These are phyloP conservation scores for Fomitopsis schrenkii DNA, from an alignment of 1,284 basidiomycete genomes.

Conservation along the genomic window DNA sequence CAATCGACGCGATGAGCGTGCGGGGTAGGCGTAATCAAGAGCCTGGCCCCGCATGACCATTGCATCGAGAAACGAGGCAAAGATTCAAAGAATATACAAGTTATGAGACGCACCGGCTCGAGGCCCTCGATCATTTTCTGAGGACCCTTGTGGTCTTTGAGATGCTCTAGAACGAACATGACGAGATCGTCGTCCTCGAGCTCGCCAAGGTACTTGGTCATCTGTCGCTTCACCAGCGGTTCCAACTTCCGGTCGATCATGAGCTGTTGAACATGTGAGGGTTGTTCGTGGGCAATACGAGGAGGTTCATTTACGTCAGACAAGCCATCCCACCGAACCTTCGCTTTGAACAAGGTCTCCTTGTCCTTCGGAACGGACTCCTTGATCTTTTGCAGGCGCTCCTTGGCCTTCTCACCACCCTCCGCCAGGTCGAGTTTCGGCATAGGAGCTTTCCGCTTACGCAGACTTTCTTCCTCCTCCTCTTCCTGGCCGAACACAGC, in stretches of 20 bases:
- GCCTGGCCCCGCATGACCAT: neutral
- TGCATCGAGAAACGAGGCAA: neutral
- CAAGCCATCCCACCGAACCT: constrained; percentile 84
- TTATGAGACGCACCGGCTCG: constrained; percentile 67
- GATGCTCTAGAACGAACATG: constrained; percentile 85
- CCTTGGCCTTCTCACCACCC: constrained; percentile 69
- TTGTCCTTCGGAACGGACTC: constrained; percentile 67
- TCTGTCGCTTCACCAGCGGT: constrained; percentile 72
- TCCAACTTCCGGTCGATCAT: constrained; percentile 81
- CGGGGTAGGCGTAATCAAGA: neutral
- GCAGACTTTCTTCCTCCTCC: constrained; percentile 61
- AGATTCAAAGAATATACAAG: neutral
- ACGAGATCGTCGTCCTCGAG: constrained; percentile 86
- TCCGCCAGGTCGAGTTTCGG: constrained; percentile 87
- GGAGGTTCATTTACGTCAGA: constrained; percentile 62
- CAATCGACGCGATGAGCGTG: neutral
- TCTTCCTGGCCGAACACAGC: constrained; percentile 77
- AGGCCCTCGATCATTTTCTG: constrained; percentile 81
- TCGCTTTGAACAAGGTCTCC: constrained; percentile 71
- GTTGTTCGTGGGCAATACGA: neutral
- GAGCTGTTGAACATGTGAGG: constrained; percentile 36
- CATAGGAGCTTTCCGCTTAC: constrained; percentile 76
- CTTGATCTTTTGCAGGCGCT: constrained; percentile 73
- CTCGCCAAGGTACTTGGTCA: constrained; percentile 83
- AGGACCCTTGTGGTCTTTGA: constrained; percentile 81